These are phyloP conservation scores for Tremella fuciformis DNA, from an alignment of 768 basidiomycete genomes.

Conservation along the genomic window DNA sequence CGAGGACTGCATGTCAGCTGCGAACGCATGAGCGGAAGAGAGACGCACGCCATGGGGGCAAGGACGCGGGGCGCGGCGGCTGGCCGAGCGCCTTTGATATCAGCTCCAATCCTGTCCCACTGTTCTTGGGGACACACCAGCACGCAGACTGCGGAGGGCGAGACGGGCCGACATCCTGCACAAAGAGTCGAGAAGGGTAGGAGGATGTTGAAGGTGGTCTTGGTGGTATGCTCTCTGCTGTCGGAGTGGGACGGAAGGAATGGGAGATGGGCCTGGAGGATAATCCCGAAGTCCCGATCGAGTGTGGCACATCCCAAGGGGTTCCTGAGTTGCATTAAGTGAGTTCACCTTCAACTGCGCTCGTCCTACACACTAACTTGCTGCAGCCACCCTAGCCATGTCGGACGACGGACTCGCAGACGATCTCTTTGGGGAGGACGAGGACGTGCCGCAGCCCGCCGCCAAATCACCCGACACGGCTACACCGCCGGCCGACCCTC, in stretches of 20 bases:
- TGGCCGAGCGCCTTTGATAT: conserved; percentile 19
- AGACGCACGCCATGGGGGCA: conserved; percentile 1
- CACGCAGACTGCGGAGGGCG: conserved; percentile 41
- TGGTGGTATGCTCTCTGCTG: conserved; percentile 2
- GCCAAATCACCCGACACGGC: background rate
- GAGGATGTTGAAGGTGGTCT: conserved; percentile 3
- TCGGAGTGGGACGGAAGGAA: conserved; percentile 7
- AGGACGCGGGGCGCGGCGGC: conserved; percentile 18
- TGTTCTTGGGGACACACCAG: conserved; percentile 35
- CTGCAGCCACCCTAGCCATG: conserved; percentile 17
- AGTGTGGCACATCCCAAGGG: conserved; percentile 10
- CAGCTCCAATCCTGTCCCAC: conserved; percentile 3
- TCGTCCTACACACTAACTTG: background rate
- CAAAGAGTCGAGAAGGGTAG: conserved; percentile 17
- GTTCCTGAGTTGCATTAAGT: background rate
- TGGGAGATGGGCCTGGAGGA: conserved; percentile 9
- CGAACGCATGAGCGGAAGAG: conserved; percentile 6
- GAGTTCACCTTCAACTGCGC: background rate
- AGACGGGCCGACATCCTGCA: conserved; percentile 43
- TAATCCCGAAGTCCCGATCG: conserved; percentile 24
- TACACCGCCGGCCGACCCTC: background rate
- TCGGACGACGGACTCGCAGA: conserved; percentile 33
- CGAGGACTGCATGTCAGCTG: conserved; percentile 20
- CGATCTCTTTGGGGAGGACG: conserved; percentile 40
- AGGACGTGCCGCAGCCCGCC: conserved; percentile 10